Conservation (phyloP, 495 filamentous ascomycete species). For the Daldinia concentrica region DNA sequence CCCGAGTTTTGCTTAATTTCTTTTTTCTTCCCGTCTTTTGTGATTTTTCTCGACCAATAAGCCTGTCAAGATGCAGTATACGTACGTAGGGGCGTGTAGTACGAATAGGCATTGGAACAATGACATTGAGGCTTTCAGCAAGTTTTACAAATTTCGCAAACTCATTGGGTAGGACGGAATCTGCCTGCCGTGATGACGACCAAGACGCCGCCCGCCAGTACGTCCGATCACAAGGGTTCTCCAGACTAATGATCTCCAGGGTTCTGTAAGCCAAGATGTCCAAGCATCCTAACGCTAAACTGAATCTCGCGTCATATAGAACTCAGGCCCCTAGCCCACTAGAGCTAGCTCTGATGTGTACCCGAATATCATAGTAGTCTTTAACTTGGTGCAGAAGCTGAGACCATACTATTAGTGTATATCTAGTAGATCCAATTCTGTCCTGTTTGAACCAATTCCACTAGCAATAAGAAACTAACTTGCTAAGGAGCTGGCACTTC, state of each 20-base stretch:
- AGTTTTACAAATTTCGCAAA: background rate
- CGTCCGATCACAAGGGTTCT: constrained; percentile 21
- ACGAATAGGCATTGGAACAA: constrained; percentile 8
- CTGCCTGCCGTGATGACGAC: constrained; percentile 12
- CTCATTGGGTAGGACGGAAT: constrained; percentile 15
- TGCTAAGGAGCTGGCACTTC: background rate
- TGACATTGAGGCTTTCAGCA: constrained; percentile 7
- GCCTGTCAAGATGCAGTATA: background rate
- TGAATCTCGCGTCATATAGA: background rate
- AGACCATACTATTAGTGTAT: constrained; percentile 1
- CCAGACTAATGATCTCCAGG: constrained; percentile 36
- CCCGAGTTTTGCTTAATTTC: constrained; percentile 11
- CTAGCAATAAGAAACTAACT: constrained; percentile 27
- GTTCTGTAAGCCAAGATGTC: constrained; percentile 30
- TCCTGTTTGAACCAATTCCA: background rate
- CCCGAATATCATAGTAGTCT: background rate
- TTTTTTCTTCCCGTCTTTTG: constrained; percentile 30
- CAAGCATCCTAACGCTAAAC: constrained; percentile 2
- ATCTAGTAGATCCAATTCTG: background rate
- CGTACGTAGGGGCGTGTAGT: background rate
- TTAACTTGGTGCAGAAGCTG: background rate
- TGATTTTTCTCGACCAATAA: constrained; percentile 7
- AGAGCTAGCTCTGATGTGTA: too few relatives aligned
- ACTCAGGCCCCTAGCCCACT: background rate
- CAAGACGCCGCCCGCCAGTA: constrained; percentile 19